Evolutionary conservation across 2,329 filamentous ascomycete species (phyloP).

Genomic region (Knufia petricola): DNA sequence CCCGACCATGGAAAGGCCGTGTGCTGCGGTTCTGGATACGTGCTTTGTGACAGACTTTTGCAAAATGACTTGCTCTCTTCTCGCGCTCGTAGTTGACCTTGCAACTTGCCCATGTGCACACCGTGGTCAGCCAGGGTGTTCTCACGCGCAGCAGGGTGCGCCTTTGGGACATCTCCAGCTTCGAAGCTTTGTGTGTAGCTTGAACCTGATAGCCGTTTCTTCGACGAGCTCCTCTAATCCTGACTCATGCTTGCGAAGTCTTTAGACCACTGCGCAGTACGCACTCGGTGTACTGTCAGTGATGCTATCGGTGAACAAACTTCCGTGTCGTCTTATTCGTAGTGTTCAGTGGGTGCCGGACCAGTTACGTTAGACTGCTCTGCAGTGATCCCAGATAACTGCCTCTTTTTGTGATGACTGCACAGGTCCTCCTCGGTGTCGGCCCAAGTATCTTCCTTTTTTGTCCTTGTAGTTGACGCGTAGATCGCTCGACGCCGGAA

Average conservation of each 20-base stretch:
- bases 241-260: constrained; percentile 3
- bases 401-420: background rate
- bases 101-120: no score
- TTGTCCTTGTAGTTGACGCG: background rate
- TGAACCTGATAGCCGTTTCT: constrained; percentile 1
- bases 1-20: background rate
- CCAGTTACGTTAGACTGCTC: background rate
- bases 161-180: background rate
- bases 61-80: no score
- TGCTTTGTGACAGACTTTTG: no score
- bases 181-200: constrained; percentile 2
- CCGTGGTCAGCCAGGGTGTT: no score
- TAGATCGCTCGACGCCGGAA: no score
- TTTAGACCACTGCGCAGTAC: background rate
- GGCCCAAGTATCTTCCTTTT: background rate
- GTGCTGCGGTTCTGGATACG: no score
- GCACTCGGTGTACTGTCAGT: background rate
- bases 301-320: background rate
- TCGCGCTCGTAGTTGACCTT: no score
- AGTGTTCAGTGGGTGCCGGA: background rate
- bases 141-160: no score
- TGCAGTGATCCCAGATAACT: background rate
- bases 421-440: background rate
- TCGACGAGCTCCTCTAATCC: background rate
- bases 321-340: background rate